These are phyloP conservation scores for Syncephalis plumigaleata DNA, from an alignment of 371 early-diverging fungal species.

Conservation along the genomic window DNA sequence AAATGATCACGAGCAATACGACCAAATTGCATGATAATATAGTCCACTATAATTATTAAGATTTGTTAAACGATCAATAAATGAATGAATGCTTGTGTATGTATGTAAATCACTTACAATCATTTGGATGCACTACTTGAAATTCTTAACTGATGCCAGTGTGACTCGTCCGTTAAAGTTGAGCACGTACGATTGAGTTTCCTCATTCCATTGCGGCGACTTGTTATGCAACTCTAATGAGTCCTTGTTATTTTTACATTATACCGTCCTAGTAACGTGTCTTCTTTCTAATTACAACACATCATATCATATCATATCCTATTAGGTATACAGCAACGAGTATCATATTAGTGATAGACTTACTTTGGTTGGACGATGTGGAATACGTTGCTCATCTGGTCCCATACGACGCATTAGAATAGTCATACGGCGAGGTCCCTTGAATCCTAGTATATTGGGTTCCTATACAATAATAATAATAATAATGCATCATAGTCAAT, in stretches of 20 bases:
- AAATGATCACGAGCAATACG: conserved; percentile 62
- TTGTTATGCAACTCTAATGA: conserved; percentile 69
- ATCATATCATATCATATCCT: too few relatives aligned
- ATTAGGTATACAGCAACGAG: too few relatives aligned
- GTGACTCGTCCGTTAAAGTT: conserved; percentile 92
- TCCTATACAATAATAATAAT: conserved; percentile 36
- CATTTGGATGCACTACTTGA: conserved; percentile 85
- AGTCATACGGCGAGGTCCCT: conserved; percentile 88
- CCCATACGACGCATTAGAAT: conserved; percentile 59
- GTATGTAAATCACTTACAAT: conserved; percentile 33
- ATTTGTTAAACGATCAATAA: neutral
- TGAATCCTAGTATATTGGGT: conserved; percentile 74
- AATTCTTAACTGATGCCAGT: conserved; percentile 94
- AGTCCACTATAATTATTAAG: conserved; percentile 43
- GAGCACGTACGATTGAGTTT: conserved; percentile 83
- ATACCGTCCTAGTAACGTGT: conserved; percentile 43
- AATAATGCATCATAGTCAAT: too few relatives aligned
- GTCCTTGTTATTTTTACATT: conserved; percentile 33
- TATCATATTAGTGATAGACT: neutral
- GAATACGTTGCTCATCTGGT: conserved; percentile 36
- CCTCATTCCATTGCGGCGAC: conserved; percentile 87
- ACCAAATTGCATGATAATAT: conserved; percentile 94
- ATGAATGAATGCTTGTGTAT: neutral
- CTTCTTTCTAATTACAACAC: conserved; percentile 39
- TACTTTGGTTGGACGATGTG: conserved; percentile 32